Base-by-base conservation (phyloP, 1,284 basidiomycete genomes). In the Golubevia pallescens region DNA sequence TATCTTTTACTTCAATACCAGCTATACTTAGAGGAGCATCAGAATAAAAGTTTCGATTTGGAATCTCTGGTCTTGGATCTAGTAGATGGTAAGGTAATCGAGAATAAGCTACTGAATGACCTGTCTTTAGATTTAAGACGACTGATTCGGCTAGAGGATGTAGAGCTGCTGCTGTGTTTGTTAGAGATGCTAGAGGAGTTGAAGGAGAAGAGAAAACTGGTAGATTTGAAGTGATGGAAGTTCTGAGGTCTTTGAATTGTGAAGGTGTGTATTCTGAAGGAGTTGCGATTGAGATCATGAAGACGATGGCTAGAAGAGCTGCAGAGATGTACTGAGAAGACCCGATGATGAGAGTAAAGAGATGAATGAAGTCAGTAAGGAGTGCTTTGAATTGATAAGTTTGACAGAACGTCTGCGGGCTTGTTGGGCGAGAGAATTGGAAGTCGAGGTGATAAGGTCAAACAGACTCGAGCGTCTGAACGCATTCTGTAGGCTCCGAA, bases 1-100 rank as follows among this genome's bases (percentile, higher is more conserved):
- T 42, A 21, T 61, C 60, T 53, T 55, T 61, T 3, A 56, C 54
- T 56, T 56, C 54, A 10, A 56, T 56, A 4, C 24, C 24, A 28
- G 20, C 54, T 21, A 61, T 52, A 19, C 48, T 38, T 3, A 62
- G 23, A 2, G 60, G 54, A 10, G 57, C 60, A 28, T 62, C 60
- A 4, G 60, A 62, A 42, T 62, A 62, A 8, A 62, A 54, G 52
- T 51, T 56, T 3, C 60, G 60, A 34, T 55, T 52, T 3, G 60
- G 60, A 42, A 62, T 62, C 19, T 62, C 60, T 19, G 60, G 60
- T 28, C 60, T 53, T 24, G 60, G 60, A 54, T 57, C 55, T 34
- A 62, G 54, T 54, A 62, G 52, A 21, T 62, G 60, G 34, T 56
- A 56, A 6, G 60, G 60, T 54, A 62, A 34, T 7, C 60, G 42